Evolutionary conservation across 192 early-diverging fungal genomes (phyloP), one percentile per base, ranked within the genome.

Genomic region (Coemansia sp.): DNA sequence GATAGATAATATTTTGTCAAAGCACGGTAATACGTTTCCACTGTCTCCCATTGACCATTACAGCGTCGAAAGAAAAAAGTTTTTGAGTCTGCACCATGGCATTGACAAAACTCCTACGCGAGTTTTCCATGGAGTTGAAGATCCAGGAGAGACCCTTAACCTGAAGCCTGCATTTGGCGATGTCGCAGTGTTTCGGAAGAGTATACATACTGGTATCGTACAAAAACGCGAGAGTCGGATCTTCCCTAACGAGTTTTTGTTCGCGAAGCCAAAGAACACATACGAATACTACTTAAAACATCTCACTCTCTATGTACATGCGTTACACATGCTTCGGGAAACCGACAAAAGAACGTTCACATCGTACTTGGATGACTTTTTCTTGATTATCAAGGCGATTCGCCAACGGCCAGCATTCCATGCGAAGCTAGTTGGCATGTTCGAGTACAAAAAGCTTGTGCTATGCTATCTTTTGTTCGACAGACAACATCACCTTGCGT

Each of bases 331-430:
- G 31, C n/a, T 72, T 25, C 52, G 59, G 2, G 8, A 16, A 10
- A 23, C 12, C 18, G 64, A 35, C 1, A 31, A 39, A 10, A 26
- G 20, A 20, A 53, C 39, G 40, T 48, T 51, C 20, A 12, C 23
- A 35, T n/a, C n/a, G 20, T 65, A 71, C 49, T 26, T 58, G n/a
- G 40, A 58, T 26, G 67, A 81, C 71, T 81, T 81, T 67, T 81
- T 56, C 59, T 29, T 65, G 16, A 70, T 81, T 10, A 64, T 76
- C 18, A 81, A 81, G 64, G 74, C 79, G n/a, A 67, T 81, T 23
- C 67, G 79, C 9, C 66, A 70, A 58, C 67, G 71, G 1, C 49
- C 70, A 18, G 43, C 60, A 10, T 26, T 61, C 7, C 79, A 81
- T 45, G 16, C 39, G 16, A 61, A 34, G 28, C 45, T 76, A 3